These are phyloP conservation scores for Boletellus sp. DNA, from an alignment of 1,284 basidiomycete genomes.

Conservation along the genomic window DNA sequence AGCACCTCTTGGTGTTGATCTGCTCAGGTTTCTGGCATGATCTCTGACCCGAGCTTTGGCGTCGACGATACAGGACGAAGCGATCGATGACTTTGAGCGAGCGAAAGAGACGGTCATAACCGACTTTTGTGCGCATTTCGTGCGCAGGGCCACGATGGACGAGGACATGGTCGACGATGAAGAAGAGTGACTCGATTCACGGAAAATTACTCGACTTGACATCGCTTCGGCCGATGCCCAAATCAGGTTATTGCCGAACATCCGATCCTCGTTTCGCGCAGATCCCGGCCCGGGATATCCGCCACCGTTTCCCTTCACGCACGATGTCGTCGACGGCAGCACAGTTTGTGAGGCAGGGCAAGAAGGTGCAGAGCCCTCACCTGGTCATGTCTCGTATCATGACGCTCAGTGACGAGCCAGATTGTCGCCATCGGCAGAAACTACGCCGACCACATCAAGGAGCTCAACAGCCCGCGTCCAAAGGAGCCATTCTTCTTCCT, in stretches of 20 bases:
- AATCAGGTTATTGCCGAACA: conserved; percentile 22
- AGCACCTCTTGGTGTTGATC: conserved; percentile 56
- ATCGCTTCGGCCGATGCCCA: conserved; percentile 21
- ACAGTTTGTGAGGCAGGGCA: conserved; percentile 41
- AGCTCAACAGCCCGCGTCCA: conserved; percentile 86
- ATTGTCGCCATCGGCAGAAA: conserved; percentile 90
- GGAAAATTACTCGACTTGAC: too few relatives aligned
- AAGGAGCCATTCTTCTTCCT: conserved; percentile 99
- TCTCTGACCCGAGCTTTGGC: conserved; percentile 73
- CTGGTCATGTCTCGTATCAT: too few relatives aligned
- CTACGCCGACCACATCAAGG: conserved; percentile 85
- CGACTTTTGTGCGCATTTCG: conserved; percentile 43
- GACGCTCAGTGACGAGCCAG: conserved; percentile 34
- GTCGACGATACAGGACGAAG: conserved; percentile 54
- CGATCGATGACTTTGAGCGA: conserved; percentile 53
- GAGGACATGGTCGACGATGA: conserved; percentile 27
- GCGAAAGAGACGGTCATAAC: conserved; percentile 38
- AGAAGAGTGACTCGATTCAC: background rate
- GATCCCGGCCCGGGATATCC: background rate
- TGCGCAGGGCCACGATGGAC: conserved; percentile 40
- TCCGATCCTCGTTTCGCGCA: conserved; percentile 8
- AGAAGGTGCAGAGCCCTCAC: conserved; percentile 17
- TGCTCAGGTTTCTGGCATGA: conserved; percentile 63
- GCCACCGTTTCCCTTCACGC: background rate
- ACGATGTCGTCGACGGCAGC: conserved; percentile 34